Evolutionary conservation across 805 yeast species (phyloP).

Genomic region (Ogataea ganodermae): DNA sequence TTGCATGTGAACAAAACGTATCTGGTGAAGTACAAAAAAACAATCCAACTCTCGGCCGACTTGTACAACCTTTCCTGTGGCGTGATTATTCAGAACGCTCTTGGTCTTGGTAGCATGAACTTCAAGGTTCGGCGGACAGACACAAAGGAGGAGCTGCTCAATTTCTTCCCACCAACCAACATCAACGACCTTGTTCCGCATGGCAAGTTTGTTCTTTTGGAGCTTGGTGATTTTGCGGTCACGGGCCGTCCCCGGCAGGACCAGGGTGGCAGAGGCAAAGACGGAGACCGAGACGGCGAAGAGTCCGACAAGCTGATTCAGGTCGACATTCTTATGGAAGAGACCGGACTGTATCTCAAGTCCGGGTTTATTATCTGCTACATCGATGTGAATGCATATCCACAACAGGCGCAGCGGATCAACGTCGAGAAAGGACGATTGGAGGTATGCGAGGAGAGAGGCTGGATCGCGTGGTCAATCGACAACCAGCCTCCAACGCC

Average conservation of each 20-base stretch:
- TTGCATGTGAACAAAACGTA: conserved; percentile 53
- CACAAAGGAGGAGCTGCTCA: conserved; percentile 35
- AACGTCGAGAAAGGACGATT: conserved; percentile 9
- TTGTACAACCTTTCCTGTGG: conserved; percentile 53
- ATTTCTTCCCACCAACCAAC: conserved; percentile 57
- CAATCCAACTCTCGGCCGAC: conserved; percentile 50
- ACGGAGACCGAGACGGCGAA: background rate
- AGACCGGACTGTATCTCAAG: conserved; percentile 55
- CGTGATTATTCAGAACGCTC: conserved; percentile 51
- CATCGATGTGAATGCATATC: conserved; percentile 37
- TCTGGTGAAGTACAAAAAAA: conserved; percentile 46
- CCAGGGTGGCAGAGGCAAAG: background rate
- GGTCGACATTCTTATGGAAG: conserved; percentile 53
- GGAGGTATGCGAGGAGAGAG: conserved; percentile 11
- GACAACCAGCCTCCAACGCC: conserved; percentile 36
- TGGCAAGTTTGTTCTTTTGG: conserved; percentile 49
- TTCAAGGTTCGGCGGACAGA: conserved; percentile 45
- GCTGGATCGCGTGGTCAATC: conserved; percentile 37
- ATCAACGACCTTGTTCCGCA: conserved; percentile 60
- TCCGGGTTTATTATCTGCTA: conserved; percentile 48
- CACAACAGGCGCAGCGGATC: conserved; percentile 8
- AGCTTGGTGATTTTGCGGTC: conserved; percentile 50
- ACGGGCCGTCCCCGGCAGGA: conserved; percentile 1
- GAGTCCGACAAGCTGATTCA: conserved; percentile 31
- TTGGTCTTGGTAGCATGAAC: conserved; percentile 60